These are phyloP conservation scores for Samsoniella hepiali DNA, from an alignment of 2,329 filamentous ascomycete species.

Conservation along the genomic window DNA sequence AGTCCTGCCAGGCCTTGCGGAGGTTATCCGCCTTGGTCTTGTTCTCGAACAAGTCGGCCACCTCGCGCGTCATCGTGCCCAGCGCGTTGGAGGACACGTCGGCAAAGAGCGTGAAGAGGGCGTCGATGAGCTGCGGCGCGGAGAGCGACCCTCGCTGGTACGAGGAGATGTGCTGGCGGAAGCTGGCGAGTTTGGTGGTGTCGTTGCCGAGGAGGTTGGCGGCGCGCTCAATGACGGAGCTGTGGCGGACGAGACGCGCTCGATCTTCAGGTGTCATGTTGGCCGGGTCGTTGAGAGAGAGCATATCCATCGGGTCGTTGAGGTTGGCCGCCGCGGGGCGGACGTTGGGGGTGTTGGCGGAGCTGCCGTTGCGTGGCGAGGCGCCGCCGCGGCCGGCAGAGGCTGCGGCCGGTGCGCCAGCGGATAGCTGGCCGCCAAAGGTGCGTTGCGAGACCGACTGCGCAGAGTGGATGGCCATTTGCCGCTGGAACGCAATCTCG, in stretches of 20 bases:
- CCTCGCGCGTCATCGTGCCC: constrained; percentile 84
- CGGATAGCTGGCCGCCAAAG: constrained; percentile 79
- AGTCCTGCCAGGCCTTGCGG: constrained; percentile 86
- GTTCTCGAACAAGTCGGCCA: constrained; percentile 90
- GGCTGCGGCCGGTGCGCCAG: constrained; percentile 28
- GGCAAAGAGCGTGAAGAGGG: constrained; percentile 78
- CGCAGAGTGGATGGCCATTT: constrained; percentile 85
- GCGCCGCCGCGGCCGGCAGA: constrained; percentile 23
- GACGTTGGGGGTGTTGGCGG: constrained; percentile 22
- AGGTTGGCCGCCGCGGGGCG: constrained; percentile 24
- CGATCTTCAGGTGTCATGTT: constrained; percentile 72
- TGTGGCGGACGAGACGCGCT: constrained; percentile 74
- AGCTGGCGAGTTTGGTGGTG: constrained; percentile 67
- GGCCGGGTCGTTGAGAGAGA: constrained; percentile 48
- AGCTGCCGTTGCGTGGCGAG: constrained; percentile 22
- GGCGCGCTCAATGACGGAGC: constrained; percentile 81
- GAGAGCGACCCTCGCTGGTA: constrained; percentile 69
- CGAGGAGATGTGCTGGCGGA: constrained; percentile 74
- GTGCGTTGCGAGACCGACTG: constrained; percentile 75
- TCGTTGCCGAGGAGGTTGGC: constrained; percentile 78
- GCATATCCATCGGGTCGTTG: constrained; percentile 44
- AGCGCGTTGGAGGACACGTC: constrained; percentile 77
- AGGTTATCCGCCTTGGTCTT: constrained; percentile 68
- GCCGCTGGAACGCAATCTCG: constrained; percentile 86
- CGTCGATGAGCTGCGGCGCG: constrained; percentile 76